Evolutionary conservation across 768 basidiomycete genomes (phyloP), one percentile per base, ranked within the genome.

Genomic region (Sarcodon sp.): DNA sequence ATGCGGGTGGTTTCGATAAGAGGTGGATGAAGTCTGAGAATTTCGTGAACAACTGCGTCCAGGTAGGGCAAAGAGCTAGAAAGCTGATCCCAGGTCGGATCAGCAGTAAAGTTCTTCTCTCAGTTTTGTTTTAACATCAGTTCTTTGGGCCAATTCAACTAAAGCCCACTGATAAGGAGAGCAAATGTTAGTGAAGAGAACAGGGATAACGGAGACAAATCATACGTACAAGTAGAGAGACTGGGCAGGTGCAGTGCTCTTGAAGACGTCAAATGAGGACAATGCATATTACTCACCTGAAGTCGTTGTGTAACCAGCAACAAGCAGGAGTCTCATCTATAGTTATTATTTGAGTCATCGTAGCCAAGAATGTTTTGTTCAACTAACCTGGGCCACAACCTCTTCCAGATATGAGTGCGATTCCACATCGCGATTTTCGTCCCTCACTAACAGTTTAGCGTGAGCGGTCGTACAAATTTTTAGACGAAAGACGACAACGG

Each of bases 21-120:
- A 3, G 71, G 66, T 15, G 75, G 61, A 51, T 77, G 71, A 3
- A 73, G 16, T 6, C 73, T 64, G 9, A 76, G 63, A 0, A 60
- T 61, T 54, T 75, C 75, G 36, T 69, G 68, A 1, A 69, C 66
- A 3, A 74, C 64, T 0, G 73, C 71, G 52, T 79, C 76, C 5
- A 80, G 72, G 55, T 75, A 79, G 0, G 76, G 77, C 6, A 82
- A 59, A 47, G 47, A 46, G 8, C 67, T 68, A 3, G 62, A 66
- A 5, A 80, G 65, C 48, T 77, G 72, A 35, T 79, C 76, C 59
- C 71, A 78, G 0, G 68, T 71, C 13, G 77, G 76, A 54, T 80
- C 77, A 5, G 50, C 47, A 13, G 55, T 33, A 43, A 18, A 82
- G 62, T 47, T 82, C 78, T 8, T 69, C 60, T 38, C 77, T 70